These are phyloP conservation scores for Pseudogymnoascus pannorum DNA, from an alignment of 2,329 filamentous ascomycete species.

Conservation along the genomic window DNA sequence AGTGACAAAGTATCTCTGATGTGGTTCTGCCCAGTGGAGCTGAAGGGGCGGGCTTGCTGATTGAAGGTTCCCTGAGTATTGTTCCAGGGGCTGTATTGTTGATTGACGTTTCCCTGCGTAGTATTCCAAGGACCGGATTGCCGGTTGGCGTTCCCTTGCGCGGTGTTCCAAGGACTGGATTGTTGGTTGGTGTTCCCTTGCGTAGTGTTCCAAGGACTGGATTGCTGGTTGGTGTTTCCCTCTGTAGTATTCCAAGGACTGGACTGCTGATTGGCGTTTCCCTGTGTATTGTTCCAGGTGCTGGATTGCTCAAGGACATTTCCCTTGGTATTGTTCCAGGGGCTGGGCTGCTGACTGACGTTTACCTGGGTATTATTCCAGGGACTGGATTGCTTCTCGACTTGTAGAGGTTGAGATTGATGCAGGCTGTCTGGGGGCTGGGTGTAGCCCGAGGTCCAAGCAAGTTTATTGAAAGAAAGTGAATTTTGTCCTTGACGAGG, in stretches of 20 bases:
- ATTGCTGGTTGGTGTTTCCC: not conserved
- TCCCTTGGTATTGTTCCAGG: conserved; percentile 7
- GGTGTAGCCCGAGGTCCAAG: not conserved
- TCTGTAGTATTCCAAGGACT: not conserved
- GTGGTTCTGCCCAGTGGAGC: not conserved
- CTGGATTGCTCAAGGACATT: not conserved
- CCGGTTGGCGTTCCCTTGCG: not conserved
- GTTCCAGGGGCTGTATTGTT: not conserved
- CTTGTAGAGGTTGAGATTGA: not conserved
- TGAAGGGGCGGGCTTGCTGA: conserved; percentile 6
- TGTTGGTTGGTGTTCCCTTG: not conserved
- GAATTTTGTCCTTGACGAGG: conserved; percentile 25
- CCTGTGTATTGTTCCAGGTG: not conserved
- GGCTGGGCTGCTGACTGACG: not conserved
- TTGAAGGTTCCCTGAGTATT: not conserved
- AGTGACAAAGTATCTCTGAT: conserved; percentile 24
- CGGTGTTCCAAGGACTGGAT: conserved; percentile 10
- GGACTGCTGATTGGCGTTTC: not conserved
- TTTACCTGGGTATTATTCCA: conserved; percentile 9
- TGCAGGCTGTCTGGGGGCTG: not conserved
- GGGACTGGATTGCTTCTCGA: not conserved
- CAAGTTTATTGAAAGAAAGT: conserved; percentile 10
- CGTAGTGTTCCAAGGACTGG: not conserved
- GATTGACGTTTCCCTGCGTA: not conserved
- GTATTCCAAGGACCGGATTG: not conserved